Conservation (phyloP, 768 basidiomycete species). For the Tricholoma furcatifolium region DNA sequence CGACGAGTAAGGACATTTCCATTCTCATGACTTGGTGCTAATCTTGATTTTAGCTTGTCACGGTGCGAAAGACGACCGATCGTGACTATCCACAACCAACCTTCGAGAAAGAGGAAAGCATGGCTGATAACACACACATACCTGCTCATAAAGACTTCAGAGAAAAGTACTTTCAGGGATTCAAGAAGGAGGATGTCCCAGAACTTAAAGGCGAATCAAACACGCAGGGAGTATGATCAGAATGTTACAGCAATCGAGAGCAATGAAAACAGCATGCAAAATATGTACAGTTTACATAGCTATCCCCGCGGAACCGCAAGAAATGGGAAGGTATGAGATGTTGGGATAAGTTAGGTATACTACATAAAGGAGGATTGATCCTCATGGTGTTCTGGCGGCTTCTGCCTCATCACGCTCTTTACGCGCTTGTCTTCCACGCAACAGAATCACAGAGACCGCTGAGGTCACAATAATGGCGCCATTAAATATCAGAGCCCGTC, state of each 20-base stretch:
- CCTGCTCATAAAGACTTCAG: conserved; percentile 92
- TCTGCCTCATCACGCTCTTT: conserved; percentile 60
- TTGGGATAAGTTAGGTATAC: too few relatives aligned
- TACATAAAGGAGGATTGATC: too few relatives aligned
- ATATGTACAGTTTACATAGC: background rate
- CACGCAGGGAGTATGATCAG: background rate
- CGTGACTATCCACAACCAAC: conserved; percentile 48
- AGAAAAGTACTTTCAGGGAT: conserved; percentile 84
- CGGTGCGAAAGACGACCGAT: conserved; percentile 70
- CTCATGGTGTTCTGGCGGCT: conserved; percentile 16
- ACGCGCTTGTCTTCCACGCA: conserved; percentile 62
- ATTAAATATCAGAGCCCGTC: conserved; percentile 62
- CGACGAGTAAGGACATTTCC: conserved; percentile 60
- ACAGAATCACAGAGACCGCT: conserved; percentile 42
- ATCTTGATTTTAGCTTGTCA: conserved; percentile 66
- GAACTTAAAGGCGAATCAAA: background rate
- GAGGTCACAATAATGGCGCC: conserved; percentile 46
- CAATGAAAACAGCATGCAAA: background rate
- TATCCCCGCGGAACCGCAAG: too few relatives aligned
- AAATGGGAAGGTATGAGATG: background rate
- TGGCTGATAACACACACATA: conserved; percentile 33
- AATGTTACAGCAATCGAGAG: background rate
- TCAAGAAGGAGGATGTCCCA: conserved; percentile 43
- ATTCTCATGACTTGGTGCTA: background rate
- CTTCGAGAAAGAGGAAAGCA: conserved; percentile 39